Conservation (phyloP, 2,329 filamentous ascomycete species). For the Sarocladium oryzae region DNA sequence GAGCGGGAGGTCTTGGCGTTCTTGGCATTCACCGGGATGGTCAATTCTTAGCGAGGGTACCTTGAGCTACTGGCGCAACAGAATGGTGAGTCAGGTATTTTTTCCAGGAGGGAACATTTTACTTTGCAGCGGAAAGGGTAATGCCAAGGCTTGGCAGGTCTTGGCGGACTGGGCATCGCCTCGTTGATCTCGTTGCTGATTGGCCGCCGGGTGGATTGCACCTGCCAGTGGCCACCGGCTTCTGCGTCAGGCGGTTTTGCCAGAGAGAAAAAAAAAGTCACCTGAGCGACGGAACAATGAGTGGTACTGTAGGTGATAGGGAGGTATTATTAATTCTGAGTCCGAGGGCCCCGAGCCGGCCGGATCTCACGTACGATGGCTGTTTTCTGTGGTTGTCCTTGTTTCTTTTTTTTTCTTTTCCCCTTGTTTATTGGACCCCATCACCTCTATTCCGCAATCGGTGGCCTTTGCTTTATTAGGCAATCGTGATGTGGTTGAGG, state of each 20-base stretch:
- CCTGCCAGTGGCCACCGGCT: slow-evolving; percentile 2
- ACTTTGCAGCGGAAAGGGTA: slow-evolving; percentile 18
- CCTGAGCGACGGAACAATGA: too few species aligned
- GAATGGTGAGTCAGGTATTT: background rate
- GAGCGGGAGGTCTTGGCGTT: slow-evolving; percentile 29
- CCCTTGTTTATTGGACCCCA: too few species aligned
- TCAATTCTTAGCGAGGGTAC: slow-evolving; percentile 12
- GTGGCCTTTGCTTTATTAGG: too few species aligned
- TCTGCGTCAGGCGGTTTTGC: slow-evolving; percentile 6
- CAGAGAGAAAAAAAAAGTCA: background rate
- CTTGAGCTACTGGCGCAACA: background rate
- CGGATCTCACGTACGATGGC: too few species aligned
- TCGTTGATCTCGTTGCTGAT: background rate
- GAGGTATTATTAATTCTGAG: background rate
- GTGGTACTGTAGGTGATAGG: background rate
- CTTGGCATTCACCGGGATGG: slow-evolving; percentile 13
- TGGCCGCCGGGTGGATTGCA: background rate
- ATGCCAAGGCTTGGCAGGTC: slow-evolving; percentile 32
- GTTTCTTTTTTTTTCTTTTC: too few species aligned
- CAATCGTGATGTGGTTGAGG: too few species aligned
- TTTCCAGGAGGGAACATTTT: background rate
- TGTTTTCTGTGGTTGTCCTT: too few species aligned
- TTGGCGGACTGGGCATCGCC: slow-evolving; percentile 21
- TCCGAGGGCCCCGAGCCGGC: background rate
- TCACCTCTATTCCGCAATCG: too few species aligned